Evolutionary conservation across 352 stramenopile species (phyloP).

Genomic region (Globisporangium echinulatum): DNA sequence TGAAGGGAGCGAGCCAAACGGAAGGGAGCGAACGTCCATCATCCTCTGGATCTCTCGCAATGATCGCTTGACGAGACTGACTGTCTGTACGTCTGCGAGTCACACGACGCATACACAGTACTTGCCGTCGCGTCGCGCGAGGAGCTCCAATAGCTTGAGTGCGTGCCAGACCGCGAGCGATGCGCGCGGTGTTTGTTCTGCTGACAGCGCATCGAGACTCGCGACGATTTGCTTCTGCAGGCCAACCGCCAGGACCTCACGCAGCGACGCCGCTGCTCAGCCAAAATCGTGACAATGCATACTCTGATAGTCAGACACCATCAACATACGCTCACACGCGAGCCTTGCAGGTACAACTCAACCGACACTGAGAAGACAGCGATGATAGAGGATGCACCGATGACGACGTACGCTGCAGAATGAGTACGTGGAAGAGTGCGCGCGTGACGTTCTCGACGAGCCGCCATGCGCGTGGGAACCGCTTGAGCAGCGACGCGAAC

Average conservation of each 20-base stretch:
- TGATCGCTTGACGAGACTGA: not conserved
- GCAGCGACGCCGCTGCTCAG: constrained; percentile 6
- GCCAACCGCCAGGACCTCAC: constrained; percentile 21
- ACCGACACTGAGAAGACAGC: no score
- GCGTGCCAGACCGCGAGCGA: constrained; percentile 40
- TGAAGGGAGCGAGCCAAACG: not conserved
- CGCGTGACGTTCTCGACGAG: constrained; percentile 25
- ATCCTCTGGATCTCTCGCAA: not conserved
- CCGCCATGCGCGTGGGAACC: constrained; percentile 12
- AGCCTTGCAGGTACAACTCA: no score
- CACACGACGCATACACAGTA: not conserved
- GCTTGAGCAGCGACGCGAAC: constrained; percentile 21
- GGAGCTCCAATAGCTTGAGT: constrained; percentile 45
- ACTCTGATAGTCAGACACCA: not conserved
- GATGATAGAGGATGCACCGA: no score
- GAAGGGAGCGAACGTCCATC: not conserved
- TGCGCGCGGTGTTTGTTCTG: not conserved
- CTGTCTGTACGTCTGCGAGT: no score
- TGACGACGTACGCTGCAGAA: constrained; percentile 23
- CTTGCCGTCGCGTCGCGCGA: constrained; percentile 26
- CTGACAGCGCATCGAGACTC: constrained; percentile 16
- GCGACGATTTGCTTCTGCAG: constrained; percentile 30
- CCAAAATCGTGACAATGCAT: not conserved
- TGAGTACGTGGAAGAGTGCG: constrained; percentile 40
- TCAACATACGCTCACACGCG: no score